Evolutionary conservation across 2,329 filamentous ascomycete species (phyloP).

Genomic region (Fusarium caatingaense): DNA sequence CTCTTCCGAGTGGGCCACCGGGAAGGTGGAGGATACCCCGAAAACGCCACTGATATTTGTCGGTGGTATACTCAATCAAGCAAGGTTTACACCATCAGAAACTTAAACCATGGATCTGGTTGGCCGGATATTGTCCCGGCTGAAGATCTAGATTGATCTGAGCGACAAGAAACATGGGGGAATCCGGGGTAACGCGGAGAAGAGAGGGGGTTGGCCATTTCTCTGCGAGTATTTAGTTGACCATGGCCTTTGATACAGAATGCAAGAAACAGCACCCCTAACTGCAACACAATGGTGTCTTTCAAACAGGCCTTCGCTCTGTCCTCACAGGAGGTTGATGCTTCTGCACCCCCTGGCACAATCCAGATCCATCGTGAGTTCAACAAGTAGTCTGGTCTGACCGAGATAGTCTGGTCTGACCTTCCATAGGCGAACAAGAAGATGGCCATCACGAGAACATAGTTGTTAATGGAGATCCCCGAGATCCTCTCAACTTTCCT

Average conservation of each 20-base stretch:
- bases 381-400: accelerated
- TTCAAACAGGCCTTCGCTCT: slow-evolving; percentile 20
- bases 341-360: slow-evolving; percentile 25
- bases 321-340: slow-evolving; percentile 20
- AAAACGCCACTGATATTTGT: neutral
- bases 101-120: neutral
- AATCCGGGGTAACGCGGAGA: slow-evolving; percentile 30
- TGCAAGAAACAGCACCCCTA: neutral
- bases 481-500: slow-evolving; percentile 53
- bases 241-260: neutral
- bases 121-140: neutral
- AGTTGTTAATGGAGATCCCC: slow-evolving; percentile 43
- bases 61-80: neutral
- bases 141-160: slow-evolving; percentile 6
- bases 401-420: neutral
- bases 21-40: slow-evolving; percentile 17
- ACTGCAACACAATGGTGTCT: slow-evolving; percentile 15
- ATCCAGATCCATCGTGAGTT: slow-evolving; percentile 22
- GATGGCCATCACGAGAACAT: neutral
- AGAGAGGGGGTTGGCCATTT: neutral
- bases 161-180: neutral
- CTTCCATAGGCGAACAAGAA: slow-evolving; percentile 5
- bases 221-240: slow-evolving; percentile 8
- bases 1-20: slow-evolving; percentile 25
- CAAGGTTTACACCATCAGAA: neutral